Base-by-base conservation (phyloP, 2,329 filamentous ascomycete species). In the Claviceps spartinae region DNA sequence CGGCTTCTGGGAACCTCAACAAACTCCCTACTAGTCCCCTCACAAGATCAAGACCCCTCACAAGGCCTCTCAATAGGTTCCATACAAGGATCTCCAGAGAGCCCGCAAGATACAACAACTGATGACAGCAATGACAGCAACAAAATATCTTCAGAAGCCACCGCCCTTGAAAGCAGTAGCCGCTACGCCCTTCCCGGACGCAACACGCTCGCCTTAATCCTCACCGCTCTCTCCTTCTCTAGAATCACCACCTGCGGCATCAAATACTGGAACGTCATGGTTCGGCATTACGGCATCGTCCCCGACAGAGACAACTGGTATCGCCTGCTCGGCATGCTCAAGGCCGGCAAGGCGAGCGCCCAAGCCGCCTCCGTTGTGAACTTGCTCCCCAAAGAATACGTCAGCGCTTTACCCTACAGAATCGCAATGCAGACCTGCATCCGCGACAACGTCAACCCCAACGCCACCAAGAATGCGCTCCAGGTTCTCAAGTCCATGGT, bases 181-280 rank as follows among this genome's bases (percentile, higher is more conserved):
- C 30, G 30, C 22, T 71, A 71, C 54, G 72, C 72, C 26, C 59
- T 62, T 36, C 78, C 79, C 1, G 71, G 73, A 20, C 68, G 66
- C 41, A 82, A 82, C 58, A 74, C 76, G 2, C 75, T 98, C 2
- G 84, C 84, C 1, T 66, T 94, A 45, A 63, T 94, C 20, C 66
- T 95, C 43, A 72, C 79, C 46, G 76, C 83, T 6, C 78, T 88
- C 49, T 69, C 75, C 13, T 74, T 78, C 36, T 75, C 82, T 36
- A 76, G 78, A 49, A 74, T 78, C 50, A 78, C 79, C 7, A 74
- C 76, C 14, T 67, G 78, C n/a, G 85, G 81, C n/a, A 68, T 77
- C 50, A 75, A 75, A 36, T 97, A 96, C 67, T 97, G 90, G 90
- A 72, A 83, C 18, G 63, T 83, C 5, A 70, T 96, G 53, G 86